phyloP scores from a whole-genome alignment of 108 stramenopile genomes.

The Skeletonema grethae region DNA sequence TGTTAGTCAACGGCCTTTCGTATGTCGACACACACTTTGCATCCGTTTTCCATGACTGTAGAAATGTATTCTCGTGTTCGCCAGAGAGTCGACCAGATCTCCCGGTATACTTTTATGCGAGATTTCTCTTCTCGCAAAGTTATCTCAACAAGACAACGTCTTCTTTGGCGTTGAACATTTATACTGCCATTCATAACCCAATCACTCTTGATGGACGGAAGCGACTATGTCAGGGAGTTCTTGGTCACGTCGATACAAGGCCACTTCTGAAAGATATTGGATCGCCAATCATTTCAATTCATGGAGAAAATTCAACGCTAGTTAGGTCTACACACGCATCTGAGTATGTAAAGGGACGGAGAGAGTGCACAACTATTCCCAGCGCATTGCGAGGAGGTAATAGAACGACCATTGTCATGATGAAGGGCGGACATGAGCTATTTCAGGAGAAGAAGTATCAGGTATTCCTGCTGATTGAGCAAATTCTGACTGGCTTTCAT shows the following conservation, averaged over 20 bases:
- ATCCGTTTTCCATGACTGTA: slow-evolving; percentile 87
- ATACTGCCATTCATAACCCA: slow-evolving; percentile 89
- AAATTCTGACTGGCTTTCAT: slow-evolving; percentile 69
- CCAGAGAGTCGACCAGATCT: slow-evolving; percentile 86
- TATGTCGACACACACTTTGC: slow-evolving; percentile 86
- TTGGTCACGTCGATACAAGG: slow-evolving; percentile 74
- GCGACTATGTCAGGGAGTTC: slow-evolving; percentile 74
- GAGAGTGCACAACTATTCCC: slow-evolving; percentile 55
- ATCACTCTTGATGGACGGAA: slow-evolving; percentile 78
- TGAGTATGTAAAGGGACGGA: slow-evolving; percentile 62
- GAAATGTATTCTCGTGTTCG: slow-evolving; percentile 80
- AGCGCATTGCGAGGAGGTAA: slow-evolving; percentile 59
- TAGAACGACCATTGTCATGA: slow-evolving; percentile 74
- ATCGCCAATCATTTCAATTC: slow-evolving; percentile 69
- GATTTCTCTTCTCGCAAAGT: slow-evolving; percentile 78
- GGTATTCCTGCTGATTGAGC: slow-evolving; percentile 67
- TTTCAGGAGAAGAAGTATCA: slow-evolving; percentile 83
- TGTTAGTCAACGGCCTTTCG: slow-evolving; percentile 73
- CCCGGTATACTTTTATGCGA: slow-evolving; percentile 87
- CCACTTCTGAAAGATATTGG: slow-evolving; percentile 55
- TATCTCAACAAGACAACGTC: slow-evolving; percentile 83
- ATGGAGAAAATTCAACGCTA: slow-evolving; percentile 73
- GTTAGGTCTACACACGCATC: slow-evolving; percentile 77
- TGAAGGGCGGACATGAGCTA: slow-evolving; percentile 85
- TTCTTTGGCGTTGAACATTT: slow-evolving; percentile 85